Percentiles rank a stretch among this genome's conserved stretches.
Conservation (phyloP, 257 asterid genomes). For the Nicotiana knightiana region DNA sequence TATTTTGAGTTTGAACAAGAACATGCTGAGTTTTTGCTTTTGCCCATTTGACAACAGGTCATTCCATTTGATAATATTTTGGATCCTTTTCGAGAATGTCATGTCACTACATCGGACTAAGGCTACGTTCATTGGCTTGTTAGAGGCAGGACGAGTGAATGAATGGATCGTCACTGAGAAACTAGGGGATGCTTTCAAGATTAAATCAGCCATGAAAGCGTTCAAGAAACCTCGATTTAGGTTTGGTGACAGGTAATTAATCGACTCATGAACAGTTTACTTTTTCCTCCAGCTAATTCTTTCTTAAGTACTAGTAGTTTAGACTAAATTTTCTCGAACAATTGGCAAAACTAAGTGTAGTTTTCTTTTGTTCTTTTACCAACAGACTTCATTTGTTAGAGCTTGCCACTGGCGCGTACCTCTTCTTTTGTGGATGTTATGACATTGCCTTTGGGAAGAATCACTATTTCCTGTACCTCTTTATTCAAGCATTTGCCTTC, state of each 20-base stretch:
- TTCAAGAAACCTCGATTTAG: conserved; percentile 25
- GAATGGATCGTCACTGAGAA: conserved; percentile 90
- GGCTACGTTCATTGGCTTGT: conserved; percentile 51
- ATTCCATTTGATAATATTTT: conserved; percentile 49
- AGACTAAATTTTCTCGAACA: too few relatives aligned
- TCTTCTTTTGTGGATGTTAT: conserved; percentile 71
- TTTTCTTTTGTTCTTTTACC: neutral
- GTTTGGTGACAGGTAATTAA: conserved; percentile 37
- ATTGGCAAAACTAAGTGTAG: too few relatives aligned
- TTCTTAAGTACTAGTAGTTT: too few relatives aligned
- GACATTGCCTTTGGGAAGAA: conserved; percentile 57
- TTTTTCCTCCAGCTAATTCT: neutral
- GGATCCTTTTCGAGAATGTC: conserved; percentile 78
- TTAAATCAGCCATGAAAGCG: conserved; percentile 26
- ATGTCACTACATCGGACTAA: conserved; percentile 73
- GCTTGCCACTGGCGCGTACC: conserved; percentile 50
- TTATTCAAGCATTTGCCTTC: conserved; percentile 59
- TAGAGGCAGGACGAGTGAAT: conserved; percentile 49
- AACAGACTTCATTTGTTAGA: conserved; percentile 60
- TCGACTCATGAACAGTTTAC: neutral
- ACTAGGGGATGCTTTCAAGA: conserved; percentile 50
- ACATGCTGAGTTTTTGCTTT: neutral
- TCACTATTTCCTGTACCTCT: conserved; percentile 55
- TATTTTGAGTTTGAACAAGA: neutral
- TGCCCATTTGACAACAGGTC: conserved; percentile 33